These are phyloP conservation scores for Saururus chinensis DNA, from an alignment of 164 flowering plant species.

Conservation along the genomic window DNA sequence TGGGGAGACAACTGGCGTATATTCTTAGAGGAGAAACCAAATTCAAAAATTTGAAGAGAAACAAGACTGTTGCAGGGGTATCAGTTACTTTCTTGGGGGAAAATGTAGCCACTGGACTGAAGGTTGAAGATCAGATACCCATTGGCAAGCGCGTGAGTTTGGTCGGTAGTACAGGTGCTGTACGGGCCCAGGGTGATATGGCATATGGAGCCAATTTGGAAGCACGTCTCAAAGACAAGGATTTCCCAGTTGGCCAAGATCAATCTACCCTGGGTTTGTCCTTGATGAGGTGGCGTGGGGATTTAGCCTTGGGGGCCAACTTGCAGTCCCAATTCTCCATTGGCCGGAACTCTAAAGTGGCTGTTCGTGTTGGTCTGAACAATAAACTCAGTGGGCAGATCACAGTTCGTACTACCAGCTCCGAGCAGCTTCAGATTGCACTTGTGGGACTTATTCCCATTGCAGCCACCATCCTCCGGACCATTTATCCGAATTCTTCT, in stretches of 20 bases:
- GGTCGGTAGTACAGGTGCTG: slow-evolving; percentile 76
- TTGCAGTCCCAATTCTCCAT: slow-evolving; percentile 67
- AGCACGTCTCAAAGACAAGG: slow-evolving; percentile 58
- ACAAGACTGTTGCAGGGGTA: slow-evolving; percentile 69
- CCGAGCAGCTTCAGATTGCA: slow-evolving; percentile 86
- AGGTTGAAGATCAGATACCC: slow-evolving; percentile 72
- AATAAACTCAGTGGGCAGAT: slow-evolving; percentile 89
- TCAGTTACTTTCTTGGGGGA: slow-evolving; percentile 83
- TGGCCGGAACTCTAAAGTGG: slow-evolving; percentile 69
- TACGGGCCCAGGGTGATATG: slow-evolving; percentile 60
- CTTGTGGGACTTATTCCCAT: slow-evolving; percentile 64
- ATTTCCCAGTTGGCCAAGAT: slow-evolving; percentile 81
- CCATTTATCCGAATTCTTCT: slow-evolving; percentile 44
- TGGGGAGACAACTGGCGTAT: slow-evolving; percentile 81
- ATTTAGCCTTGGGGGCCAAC: slow-evolving; percentile 72
- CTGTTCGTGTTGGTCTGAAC: slow-evolving; percentile 71
- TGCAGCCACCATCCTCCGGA: slow-evolving; percentile 45
- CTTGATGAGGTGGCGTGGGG: slow-evolving; percentile 91
- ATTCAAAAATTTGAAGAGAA: slow-evolving; percentile 57
- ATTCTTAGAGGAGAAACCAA: slow-evolving; percentile 80
- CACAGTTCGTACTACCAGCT: slow-evolving; percentile 70
- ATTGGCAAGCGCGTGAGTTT: slow-evolving; percentile 60
- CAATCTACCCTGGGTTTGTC: slow-evolving; percentile 69
- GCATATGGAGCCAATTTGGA: slow-evolving; percentile 90
- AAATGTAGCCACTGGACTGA: slow-evolving; percentile 66